Conservation (phyloP, 106 monocot genomes). For the Chionographis japonica region DNA sequence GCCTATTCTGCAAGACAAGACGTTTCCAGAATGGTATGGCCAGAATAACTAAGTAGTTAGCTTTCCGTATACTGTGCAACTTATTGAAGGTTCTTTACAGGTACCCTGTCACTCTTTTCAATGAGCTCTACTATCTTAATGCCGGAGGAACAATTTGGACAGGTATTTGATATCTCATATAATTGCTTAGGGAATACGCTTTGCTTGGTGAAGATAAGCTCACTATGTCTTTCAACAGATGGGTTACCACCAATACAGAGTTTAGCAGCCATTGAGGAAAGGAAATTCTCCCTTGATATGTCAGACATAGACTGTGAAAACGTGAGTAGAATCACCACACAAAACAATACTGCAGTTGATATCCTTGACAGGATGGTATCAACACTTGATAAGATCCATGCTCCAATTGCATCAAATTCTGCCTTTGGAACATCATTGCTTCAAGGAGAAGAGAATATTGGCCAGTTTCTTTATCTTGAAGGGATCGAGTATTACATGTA, state of each 20-base stretch:
- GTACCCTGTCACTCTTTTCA: slow-evolving; percentile 91
- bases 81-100: slow-evolving; percentile 28
- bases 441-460: slow-evolving; percentile 81
- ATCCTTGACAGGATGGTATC: slow-evolving; percentile 79
- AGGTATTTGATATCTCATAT: slow-evolving; percentile 35
- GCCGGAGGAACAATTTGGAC: slow-evolving; percentile 98
- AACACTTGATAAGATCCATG: slow-evolving; percentile 51
- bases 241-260: slow-evolving; percentile 72
- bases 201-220: background rate
- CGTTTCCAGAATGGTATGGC: slow-evolving; percentile 72
- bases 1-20: slow-evolving; percentile 77
- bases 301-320: slow-evolving; percentile 15
- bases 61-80: slow-evolving; percentile 1
- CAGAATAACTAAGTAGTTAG: background rate
- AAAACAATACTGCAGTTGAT: slow-evolving; percentile 38
- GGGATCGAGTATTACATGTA: slow-evolving; percentile 94
- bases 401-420: slow-evolving; percentile 45
- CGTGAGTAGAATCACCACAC: slow-evolving; percentile 2
- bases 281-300: slow-evolving; percentile 68
- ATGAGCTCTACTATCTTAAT: slow-evolving; percentile 98
- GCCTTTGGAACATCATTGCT: slow-evolving; percentile 73
- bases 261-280: slow-evolving; percentile 60
- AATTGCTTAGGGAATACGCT: background rate
- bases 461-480: slow-evolving; percentile 94
- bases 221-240: slow-evolving; percentile 37